Percentiles rank a stretch among this genome's conserved stretches.
Evolutionary conservation across 1,284 basidiomycete species (phyloP).

Genomic region (Mycena sp.): DNA sequence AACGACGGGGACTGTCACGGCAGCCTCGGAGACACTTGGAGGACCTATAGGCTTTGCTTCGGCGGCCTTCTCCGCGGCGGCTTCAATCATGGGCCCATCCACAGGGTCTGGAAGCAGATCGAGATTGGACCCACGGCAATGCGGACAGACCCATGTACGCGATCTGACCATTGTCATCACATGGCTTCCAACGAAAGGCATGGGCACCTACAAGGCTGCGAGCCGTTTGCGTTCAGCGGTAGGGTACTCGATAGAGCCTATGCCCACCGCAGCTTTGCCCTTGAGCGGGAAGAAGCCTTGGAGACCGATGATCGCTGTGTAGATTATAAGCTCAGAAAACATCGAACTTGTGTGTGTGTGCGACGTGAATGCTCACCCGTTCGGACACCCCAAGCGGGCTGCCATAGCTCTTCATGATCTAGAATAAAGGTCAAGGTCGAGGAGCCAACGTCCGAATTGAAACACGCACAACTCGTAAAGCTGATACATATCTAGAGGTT

Average conservation of each 20-base stretch:
- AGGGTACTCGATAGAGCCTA: constrained; percentile 89
- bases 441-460: too few relatives aligned
- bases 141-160: constrained; percentile 83
- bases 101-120: constrained; percentile 77
- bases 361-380: constrained; percentile 70
- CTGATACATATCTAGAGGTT: constrained; percentile 87
- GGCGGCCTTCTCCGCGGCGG: constrained; percentile 10
- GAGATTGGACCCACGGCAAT: constrained; percentile 75
- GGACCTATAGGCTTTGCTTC: constrained; percentile 6
- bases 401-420: constrained; percentile 94
- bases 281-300: constrained; percentile 93
- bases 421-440: constrained; percentile 31
- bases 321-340: constrained; percentile 1
- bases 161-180: constrained; percentile 70
- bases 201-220: constrained; percentile 71
- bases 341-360: background rate
- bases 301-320: constrained; percentile 85
- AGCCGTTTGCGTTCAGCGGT: constrained; percentile 82
- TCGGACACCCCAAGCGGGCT: constrained; percentile 97
- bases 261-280: constrained; percentile 89
- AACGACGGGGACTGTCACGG: constrained; percentile 2
- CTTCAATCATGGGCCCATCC: constrained; percentile 7
- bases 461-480: constrained; percentile 83
- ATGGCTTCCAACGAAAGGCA: too few relatives aligned
- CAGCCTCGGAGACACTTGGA: background rate